Percentiles rank a stretch among this genome's conserved stretches.
Evolutionary conservation across 441 rosid species (phyloP).

Genomic region (Pelargonium cotyledonis): DNA sequence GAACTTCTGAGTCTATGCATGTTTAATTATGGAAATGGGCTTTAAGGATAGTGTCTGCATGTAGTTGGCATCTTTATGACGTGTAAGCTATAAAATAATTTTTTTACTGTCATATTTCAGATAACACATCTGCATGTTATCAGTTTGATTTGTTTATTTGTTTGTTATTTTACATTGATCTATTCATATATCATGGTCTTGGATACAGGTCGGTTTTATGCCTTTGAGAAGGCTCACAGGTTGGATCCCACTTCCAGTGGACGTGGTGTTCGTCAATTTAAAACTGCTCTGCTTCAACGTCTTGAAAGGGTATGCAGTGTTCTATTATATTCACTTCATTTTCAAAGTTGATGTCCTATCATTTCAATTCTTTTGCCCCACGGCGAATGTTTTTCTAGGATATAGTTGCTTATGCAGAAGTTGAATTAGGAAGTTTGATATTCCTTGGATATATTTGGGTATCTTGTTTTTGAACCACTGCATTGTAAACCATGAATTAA

Average conservation of each 20-base stretch:
- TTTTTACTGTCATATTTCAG: too few relatives aligned
- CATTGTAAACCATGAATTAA: too few relatives aligned
- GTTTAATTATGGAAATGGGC: too few relatives aligned
- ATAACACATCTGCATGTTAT: too few relatives aligned
- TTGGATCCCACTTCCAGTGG: slow-evolving; percentile 96
- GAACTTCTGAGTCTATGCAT: background rate
- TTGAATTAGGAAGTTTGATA: background rate
- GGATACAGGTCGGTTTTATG: slow-evolving; percentile 83
- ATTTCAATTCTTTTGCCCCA: background rate
- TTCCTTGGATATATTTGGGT: too few relatives aligned
- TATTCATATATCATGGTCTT: background rate
- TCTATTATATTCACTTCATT: slow-evolving; percentile 1
- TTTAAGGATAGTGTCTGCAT: background rate
- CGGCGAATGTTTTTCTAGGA: background rate
- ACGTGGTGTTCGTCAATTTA: slow-evolving; percentile 95
- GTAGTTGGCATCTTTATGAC: background rate
- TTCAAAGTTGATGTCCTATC: background rate
- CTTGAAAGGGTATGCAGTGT: slow-evolving; percentile 68
- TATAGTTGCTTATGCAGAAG: background rate
- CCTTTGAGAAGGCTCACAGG: slow-evolving; percentile 92
- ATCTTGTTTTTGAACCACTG: too few relatives aligned
- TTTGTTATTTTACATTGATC: background rate
- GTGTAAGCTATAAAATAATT: too few relatives aligned
- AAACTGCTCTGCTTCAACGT: slow-evolving; percentile 96
- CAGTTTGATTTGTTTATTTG: too few relatives aligned